Evolutionary conservation across 495 filamentous ascomycete species (phyloP), one percentile per base, ranked within the genome.

Genomic region (Hypoxylon fuscum): DNA sequence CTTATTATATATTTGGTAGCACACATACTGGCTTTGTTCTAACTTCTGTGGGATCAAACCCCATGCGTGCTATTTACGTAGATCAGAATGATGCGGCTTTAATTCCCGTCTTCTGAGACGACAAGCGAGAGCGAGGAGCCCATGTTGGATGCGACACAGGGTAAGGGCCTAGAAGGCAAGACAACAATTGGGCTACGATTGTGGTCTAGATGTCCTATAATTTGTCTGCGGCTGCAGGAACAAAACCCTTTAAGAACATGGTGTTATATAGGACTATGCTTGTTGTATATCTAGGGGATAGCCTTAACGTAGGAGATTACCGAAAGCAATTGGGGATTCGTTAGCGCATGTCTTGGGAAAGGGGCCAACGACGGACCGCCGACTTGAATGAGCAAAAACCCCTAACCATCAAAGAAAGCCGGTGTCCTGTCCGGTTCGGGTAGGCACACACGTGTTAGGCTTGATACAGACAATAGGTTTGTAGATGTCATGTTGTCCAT

Each of bases 31-130:
- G 21, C 56, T 32, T 61, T 61, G 57, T 66, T 57, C 52, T 38
- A 48, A 57, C 56, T 37, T 55, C 63, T 47, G 52, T 60, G 44
- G 38, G 51, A 60, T 66, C 56, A 60, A 66, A 66, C 62, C 50
- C 31, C 31, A 52, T 59, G 23, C 22, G 29, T 55, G 29, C 32
- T 59, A 46, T 46, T 50, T 46, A 48, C 32, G 47, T 37, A 23
- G 18, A 46, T 44, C 25, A 53, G 41, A 53, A 29, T 32, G 32
- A 38, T 8, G 51, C 37, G 38, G 31, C 18, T 50, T 48, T 52
- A 46, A 42, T 3, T 42, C 52, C 57, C 52, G 52, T 52, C 47
- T 66, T 49, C 23, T 54, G 51, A 61, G 53, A 61, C 55, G 51
- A 51, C 3, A 44, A 55, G n/a, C n/a, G n/a, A n/a, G n/a, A 56